Percentiles rank a stretch among this genome's conserved stretches.
Evolutionary conservation across 768 basidiomycete genomes (phyloP).

Genomic region (Suillus ampliporus): DNA sequence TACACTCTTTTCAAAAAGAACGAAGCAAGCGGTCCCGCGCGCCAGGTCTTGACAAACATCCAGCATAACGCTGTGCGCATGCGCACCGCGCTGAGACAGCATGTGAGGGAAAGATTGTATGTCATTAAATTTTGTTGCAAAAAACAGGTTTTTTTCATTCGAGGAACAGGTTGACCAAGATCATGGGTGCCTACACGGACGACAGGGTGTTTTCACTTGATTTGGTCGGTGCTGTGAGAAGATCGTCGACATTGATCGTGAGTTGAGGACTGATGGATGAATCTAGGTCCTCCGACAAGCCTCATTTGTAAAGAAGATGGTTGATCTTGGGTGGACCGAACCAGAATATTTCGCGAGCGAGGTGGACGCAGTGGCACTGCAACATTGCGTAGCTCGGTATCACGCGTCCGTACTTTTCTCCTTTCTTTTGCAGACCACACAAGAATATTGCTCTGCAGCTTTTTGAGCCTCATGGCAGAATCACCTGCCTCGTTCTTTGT

Average conservation of each 20-base stretch:
- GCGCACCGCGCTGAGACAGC: neutral
- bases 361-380: constrained; percentile 48
- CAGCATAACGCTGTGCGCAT: constrained; percentile 19
- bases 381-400: constrained; percentile 60
- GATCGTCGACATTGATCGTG: neutral
- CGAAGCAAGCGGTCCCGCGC: neutral
- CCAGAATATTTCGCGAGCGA: constrained; percentile 43
- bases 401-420: constrained; percentile 48
- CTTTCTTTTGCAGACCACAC: too few species aligned
- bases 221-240: constrained; percentile 56
- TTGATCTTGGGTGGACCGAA: constrained; percentile 54
- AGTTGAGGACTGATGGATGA: neutral
- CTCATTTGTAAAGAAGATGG: constrained; percentile 60
- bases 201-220: constrained; percentile 60
- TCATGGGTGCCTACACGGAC: constrained; percentile 54
- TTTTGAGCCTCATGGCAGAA: constrained; percentile 60
- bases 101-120: constrained; percentile 29
- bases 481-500: constrained; percentile 51
- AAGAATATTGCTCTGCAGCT: constrained; percentile 31
- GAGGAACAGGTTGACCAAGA: constrained; percentile 36
- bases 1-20: neutral
- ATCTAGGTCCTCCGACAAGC: constrained; percentile 58
- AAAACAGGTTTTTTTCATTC: neutral
- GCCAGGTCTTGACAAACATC: constrained; percentile 10
- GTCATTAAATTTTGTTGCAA: constrained; percentile 5